Conservation (phyloP, 148 eudicot genomes). For the Camellia sinensis region DNA sequence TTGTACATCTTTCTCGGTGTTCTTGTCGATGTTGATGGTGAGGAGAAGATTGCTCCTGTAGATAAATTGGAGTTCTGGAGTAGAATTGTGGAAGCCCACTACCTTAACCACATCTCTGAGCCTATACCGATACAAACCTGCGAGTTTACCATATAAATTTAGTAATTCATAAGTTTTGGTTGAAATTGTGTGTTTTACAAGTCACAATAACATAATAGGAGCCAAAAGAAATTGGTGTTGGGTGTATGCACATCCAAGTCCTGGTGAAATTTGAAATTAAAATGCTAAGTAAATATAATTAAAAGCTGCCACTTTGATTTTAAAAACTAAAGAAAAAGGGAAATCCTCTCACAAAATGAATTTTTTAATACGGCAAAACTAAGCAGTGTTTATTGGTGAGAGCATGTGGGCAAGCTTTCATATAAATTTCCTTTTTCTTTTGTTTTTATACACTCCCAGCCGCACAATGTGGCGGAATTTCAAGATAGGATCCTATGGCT, state of each 20-base stretch:
- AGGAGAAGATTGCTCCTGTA: conserved; percentile 80
- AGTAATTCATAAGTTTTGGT: neutral
- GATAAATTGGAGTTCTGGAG: conserved; percentile 78
- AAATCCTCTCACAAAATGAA: neutral
- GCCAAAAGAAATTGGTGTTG: neutral
- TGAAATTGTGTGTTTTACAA: neutral
- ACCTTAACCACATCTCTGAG: conserved; percentile 81
- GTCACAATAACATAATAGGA: neutral
- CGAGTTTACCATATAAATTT: conserved; percentile 5
- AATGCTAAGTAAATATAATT: neutral
- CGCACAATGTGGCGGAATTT: no score
- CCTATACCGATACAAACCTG: conserved; percentile 87
- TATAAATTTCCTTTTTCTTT: no score
- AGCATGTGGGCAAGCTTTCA: neutral
- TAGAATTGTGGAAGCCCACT: conserved; percentile 73
- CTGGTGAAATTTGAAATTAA: no score
- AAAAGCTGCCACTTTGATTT: neutral
- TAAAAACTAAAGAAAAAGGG: neutral
- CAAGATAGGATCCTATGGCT: no score
- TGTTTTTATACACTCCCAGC: no score
- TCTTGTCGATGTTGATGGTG: conserved; percentile 88
- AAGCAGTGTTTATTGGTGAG: neutral
- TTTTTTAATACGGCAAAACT: neutral
- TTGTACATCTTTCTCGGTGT: conserved; percentile 87
- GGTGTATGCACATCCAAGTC: neutral